Evolutionary conservation across 345 rosid genomes (phyloP).

Genomic region (Mercurialis annua): DNA sequence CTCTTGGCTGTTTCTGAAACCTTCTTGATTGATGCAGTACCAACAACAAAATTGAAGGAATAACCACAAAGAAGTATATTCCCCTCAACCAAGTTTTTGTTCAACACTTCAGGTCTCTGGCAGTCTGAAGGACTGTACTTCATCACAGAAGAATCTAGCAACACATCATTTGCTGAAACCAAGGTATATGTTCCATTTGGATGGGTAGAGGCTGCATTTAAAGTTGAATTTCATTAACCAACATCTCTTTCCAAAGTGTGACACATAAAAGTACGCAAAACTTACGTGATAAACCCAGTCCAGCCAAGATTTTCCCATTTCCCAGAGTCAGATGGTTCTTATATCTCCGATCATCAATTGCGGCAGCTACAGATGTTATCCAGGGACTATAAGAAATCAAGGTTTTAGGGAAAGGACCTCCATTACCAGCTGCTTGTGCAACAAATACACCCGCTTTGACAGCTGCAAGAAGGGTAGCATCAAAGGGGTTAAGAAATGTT

Average conservation of each 20-base stretch:
- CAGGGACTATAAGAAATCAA: constrained; percentile 96
- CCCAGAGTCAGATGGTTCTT: constrained; percentile 85
- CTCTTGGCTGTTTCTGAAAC: constrained; percentile 88
- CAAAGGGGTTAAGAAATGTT: constrained; percentile 90
- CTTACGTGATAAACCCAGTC: constrained; percentile 87
- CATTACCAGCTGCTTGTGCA: constrained; percentile 98
- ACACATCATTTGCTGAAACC: constrained; percentile 97
- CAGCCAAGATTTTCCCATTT: constrained; percentile 83
- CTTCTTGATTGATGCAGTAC: constrained; percentile 92
- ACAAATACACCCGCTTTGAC: constrained; percentile 98
- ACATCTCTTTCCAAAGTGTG: constrained; percentile 11
- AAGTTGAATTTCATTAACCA: constrained; percentile 16
- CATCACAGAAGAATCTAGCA: constrained; percentile 64
- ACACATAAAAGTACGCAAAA: constrained; percentile 13
- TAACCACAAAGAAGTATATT: constrained; percentile 98
- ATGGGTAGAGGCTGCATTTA: constrained; percentile 79
- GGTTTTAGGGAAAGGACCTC: constrained; percentile 96
- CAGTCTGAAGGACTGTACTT: constrained; percentile 91
- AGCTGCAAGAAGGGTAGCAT: constrained; percentile 91
- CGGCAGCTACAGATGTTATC: constrained; percentile 96
- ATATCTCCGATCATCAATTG: constrained; percentile 92
- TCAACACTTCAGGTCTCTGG: constrained; percentile 86
- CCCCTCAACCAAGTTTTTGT: constrained; percentile 81
- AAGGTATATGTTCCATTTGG: constrained; percentile 64
- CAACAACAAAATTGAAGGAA: constrained; percentile 93